A percentile compares a stretch with the other conserved stretches of the same genome.
These are phyloP conservation scores for Cercospora sp. DNA, from an alignment of 2,329 filamentous ascomycete genomes.

Conservation along the genomic window DNA sequence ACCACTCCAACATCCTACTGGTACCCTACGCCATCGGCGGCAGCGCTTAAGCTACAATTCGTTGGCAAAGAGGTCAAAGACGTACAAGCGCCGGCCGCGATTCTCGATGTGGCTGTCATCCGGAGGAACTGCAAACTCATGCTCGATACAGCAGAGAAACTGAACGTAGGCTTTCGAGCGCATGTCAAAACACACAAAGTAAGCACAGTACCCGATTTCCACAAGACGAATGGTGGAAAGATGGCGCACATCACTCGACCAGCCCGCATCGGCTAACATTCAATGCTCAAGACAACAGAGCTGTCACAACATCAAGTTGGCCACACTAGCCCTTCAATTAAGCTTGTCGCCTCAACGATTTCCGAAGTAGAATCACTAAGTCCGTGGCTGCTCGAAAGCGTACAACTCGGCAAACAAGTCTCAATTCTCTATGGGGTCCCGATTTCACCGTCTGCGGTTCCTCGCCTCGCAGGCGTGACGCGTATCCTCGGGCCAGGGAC, in stretches of 20 bases:
- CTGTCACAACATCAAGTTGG: slow-evolving; percentile 71
- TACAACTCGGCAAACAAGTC: slow-evolving; percentile 54
- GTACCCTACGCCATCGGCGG: slow-evolving; percentile 38
- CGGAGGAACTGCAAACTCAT: slow-evolving; percentile 69
- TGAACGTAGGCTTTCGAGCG: slow-evolving; percentile 68
- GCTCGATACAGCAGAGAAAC: slow-evolving; percentile 61
- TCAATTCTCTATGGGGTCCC: slow-evolving; percentile 76
- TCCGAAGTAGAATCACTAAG: slow-evolving; percentile 69
- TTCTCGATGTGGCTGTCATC: slow-evolving; percentile 68
- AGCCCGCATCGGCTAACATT: background rate
- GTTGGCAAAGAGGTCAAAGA: slow-evolving; percentile 62
- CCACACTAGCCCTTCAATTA: slow-evolving; percentile 51
- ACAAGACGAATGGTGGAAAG: background rate
- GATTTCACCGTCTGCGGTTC: slow-evolving; percentile 60
- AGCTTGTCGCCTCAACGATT: slow-evolving; percentile 73
- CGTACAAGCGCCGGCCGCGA: slow-evolving; percentile 65
- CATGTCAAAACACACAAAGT: slow-evolving; percentile 87
- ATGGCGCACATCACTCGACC: background rate
- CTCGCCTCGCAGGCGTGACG: slow-evolving; percentile 61
- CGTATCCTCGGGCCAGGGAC: slow-evolving; percentile 56
- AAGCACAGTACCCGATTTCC: slow-evolving; percentile 11
- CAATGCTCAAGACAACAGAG: slow-evolving; percentile 59
- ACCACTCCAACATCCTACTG: slow-evolving; percentile 29
- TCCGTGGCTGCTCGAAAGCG: slow-evolving; percentile 60
- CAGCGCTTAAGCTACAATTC: slow-evolving; percentile 46